These are phyloP conservation scores for Diaporthe eres DNA, from an alignment of 2,329 filamentous ascomycete species.

Conservation along the genomic window DNA sequence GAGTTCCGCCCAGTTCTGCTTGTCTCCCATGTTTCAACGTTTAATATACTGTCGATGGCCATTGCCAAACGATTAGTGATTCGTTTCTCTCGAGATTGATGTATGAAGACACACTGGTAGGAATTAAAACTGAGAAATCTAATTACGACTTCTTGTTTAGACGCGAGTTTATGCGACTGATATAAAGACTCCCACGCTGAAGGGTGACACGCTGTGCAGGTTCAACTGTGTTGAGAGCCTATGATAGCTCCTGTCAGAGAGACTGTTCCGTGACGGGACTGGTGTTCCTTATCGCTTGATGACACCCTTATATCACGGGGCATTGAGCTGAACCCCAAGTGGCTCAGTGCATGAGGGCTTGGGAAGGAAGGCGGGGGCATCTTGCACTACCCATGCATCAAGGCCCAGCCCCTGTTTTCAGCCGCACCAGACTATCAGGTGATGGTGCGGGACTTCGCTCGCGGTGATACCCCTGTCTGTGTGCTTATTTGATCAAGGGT, in stretches of 20 bases:
- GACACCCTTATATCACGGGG: not conserved
- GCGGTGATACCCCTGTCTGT: not conserved
- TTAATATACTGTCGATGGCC: too few species aligned
- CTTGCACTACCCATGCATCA: too few species aligned
- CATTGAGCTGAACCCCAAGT: not conserved
- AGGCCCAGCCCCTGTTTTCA: not conserved
- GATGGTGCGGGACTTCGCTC: too few species aligned
- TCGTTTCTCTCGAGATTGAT: too few species aligned
- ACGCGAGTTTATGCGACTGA: too few species aligned
- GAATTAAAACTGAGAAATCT: too few species aligned
- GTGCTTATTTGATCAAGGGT: not conserved
- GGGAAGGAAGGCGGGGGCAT: not conserved
- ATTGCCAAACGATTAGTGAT: not conserved
- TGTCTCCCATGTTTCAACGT: not conserved
- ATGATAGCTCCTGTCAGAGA: not conserved
- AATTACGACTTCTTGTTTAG: too few species aligned
- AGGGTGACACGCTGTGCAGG: too few species aligned
- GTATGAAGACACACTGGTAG: too few species aligned
- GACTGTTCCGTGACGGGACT: not conserved
- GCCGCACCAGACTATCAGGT: not conserved
- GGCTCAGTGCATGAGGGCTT: not conserved
- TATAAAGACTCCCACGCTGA: too few species aligned
- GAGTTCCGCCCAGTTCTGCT: not conserved
- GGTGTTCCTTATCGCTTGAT: not conserved
- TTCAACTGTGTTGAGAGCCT: not conserved